phyloP scores from a whole-genome alignment of 164 flowering plant species.

The Aristolochia californica region DNA sequence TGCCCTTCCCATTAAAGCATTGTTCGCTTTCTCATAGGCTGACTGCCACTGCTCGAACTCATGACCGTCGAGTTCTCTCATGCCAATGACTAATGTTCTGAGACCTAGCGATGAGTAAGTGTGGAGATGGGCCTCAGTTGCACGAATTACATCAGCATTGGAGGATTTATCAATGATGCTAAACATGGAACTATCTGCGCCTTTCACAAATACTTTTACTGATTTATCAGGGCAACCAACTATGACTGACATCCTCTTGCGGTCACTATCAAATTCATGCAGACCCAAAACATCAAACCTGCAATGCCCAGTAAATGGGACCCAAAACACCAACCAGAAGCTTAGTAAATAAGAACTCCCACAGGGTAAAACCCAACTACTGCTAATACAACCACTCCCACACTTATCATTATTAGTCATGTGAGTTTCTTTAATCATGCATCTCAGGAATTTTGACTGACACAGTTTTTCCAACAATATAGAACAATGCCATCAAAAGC shows the following conservation, averaged over 20 bases:
- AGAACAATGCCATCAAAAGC: no score
- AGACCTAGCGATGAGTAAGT: conserved; percentile 69
- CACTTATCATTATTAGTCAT: no score
- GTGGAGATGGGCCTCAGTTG: conserved; percentile 67
- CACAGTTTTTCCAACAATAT: no score
- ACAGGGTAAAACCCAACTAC: not conserved
- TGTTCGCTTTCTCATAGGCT: conserved; percentile 74
- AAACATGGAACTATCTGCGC: conserved; percentile 90
- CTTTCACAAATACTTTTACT: conserved; percentile 84
- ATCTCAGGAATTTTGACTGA: no score
- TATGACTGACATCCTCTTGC: conserved; percentile 97
- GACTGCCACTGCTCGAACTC: conserved; percentile 84
- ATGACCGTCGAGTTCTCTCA: conserved; percentile 47
- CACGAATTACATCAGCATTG: conserved; percentile 23
- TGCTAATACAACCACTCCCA: no score
- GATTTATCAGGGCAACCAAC: conserved; percentile 74
- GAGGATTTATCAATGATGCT: conserved; percentile 43
- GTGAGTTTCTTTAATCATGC: no score
- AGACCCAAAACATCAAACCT: conserved; percentile 94
- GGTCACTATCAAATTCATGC: conserved; percentile 97
- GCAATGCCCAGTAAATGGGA: conserved; percentile 28
- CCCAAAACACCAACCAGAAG: conserved; percentile 4
- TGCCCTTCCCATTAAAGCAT: conserved; percentile 73
- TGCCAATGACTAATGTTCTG: conserved; percentile 84
- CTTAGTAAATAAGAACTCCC: not conserved